Base-by-base conservation (phyloP, 164 flowering plant genomes). In the Buxus sempervirens region DNA sequence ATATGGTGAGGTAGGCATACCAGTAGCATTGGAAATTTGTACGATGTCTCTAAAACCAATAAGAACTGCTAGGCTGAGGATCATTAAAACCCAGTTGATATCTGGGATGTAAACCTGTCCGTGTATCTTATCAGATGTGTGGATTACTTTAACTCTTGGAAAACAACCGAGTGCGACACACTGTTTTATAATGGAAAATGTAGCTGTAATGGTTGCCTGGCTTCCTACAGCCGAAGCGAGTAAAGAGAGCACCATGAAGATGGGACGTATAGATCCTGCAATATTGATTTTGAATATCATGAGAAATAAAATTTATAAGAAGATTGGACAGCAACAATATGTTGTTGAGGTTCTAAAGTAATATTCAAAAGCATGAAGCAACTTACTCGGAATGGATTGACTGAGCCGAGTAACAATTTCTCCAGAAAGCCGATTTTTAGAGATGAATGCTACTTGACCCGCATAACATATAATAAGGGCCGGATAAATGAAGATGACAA, bases 361-460 rank as follows among this genome's bases (percentile, higher is more conserved):
- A 20, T 70, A 9, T 7, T 75, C 49, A 59, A n/a, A 72, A 71
- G 54, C 68, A 36, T 13, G 73, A 61, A 53, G 70, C 55, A 13
- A 77, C 21, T 59, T 82, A 91, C 97, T 88, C 51, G 97, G 96
- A 16, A 91, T 86, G n/a, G 93, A 88, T 54, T 27, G 22, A 49
- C 60, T 20, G 54, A 66, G 64, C 27, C 48, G 26, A 45, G 54
- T 38, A 12, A 45, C 26, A n/a, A 19, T 4, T 58, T 21, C 42
- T n/a, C 0, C 25, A 51, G 8, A 22, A 58, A 38, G 53, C 26
- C 41, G 15, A 3, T 51, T 53, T 60, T 71, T 71, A 49, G 98
- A 93, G 54, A 93, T 86, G 75, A 81, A 90, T 66, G 98, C 98
- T 70, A 90, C 92, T 84, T 93, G 93, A n/a, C 98, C 96, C 95